phyloP scores from a whole-genome alignment of 257 asterid genomes.

The Capsicum baccatum region DNA sequence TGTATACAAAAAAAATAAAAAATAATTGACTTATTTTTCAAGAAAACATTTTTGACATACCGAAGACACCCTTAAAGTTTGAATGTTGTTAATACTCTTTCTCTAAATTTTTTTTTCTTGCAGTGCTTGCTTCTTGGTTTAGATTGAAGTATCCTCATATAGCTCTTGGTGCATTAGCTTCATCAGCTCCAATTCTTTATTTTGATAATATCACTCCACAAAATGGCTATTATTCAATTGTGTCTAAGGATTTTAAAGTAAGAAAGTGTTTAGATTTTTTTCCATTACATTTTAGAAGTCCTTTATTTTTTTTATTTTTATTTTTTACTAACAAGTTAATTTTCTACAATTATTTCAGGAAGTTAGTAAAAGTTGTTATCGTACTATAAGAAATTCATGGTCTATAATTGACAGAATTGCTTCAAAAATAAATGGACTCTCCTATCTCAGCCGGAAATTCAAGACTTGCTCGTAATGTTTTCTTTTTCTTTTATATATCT shows the following conservation, averaged over 20 bases:
- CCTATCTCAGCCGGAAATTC: conserved; percentile 54
- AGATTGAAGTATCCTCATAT: conserved; percentile 84
- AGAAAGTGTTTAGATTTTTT: neutral
- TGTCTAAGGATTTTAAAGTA: conserved; percentile 67
- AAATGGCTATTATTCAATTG: conserved; percentile 56
- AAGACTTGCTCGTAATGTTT: conserved; percentile 59
- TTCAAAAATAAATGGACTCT: conserved; percentile 54
- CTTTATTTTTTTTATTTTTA: no score
- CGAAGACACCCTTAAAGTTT: neutral
- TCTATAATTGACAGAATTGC: conserved; percentile 63
- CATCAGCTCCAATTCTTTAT: conserved; percentile 83
- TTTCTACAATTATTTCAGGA: no score
- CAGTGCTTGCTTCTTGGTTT: conserved; percentile 89
- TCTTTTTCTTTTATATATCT: no score
- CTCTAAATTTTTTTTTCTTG: neutral
- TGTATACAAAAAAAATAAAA: no score
- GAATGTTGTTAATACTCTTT: neutral
- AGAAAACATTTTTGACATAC: no score
- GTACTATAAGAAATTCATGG: conserved; percentile 70
- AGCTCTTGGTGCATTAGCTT: conserved; percentile 77
- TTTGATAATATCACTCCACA: conserved; percentile 72
- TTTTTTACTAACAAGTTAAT: no score
- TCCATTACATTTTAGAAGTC: neutral
- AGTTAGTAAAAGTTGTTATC: conserved; percentile 38
- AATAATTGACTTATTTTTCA: no score